A percentile compares a stretch with the other conserved stretches of the same genome.
These are phyloP conservation scores for Schizochytrium sp. DNA, from an alignment of 108 stramenopile genomes.

Conservation along the genomic window DNA sequence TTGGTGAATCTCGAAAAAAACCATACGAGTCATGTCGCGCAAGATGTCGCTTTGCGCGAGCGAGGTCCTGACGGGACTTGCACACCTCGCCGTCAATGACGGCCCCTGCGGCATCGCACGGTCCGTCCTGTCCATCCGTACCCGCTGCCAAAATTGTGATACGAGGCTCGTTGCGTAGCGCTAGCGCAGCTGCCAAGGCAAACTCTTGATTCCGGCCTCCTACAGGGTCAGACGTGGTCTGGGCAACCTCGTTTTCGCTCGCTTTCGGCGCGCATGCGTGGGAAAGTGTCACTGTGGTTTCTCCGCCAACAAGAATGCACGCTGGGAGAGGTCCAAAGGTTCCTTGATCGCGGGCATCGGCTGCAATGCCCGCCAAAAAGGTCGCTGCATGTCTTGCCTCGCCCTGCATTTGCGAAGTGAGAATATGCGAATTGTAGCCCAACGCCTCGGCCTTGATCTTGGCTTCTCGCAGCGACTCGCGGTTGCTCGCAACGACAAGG, in stretches of 20 bases:
- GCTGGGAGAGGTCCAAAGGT: background rate
- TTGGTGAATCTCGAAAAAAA: background rate
- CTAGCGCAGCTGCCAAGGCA: background rate
- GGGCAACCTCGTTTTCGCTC: too few species aligned
- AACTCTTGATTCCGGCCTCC: slow-evolving; percentile 11
- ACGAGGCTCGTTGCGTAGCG: background rate
- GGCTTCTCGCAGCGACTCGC: slow-evolving; percentile 12
- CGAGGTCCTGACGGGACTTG: background rate
- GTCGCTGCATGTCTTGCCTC: background rate
- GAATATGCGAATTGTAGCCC: background rate
- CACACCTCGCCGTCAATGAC: background rate
- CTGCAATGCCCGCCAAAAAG: background rate
- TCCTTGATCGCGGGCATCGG: background rate
- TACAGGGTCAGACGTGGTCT: too few species aligned
- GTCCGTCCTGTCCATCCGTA: slow-evolving; percentile 23
- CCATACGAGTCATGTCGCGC: background rate
- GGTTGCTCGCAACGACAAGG: slow-evolving; percentile 6
- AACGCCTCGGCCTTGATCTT: background rate
- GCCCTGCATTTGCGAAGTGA: background rate
- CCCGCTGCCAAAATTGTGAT: background rate
- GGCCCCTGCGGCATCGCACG: slow-evolving; percentile 22
- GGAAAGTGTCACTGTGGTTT: slow-evolving; percentile 21
- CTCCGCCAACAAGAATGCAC: slow-evolving; percentile 1
- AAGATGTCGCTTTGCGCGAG: background rate
- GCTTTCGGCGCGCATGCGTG: background rate